Evolutionary conservation across 2,329 filamentous ascomycete genomes (phyloP), one percentile per base, ranked within the genome.

Genomic region (Ophiostoma himal-ulmi): DNA sequence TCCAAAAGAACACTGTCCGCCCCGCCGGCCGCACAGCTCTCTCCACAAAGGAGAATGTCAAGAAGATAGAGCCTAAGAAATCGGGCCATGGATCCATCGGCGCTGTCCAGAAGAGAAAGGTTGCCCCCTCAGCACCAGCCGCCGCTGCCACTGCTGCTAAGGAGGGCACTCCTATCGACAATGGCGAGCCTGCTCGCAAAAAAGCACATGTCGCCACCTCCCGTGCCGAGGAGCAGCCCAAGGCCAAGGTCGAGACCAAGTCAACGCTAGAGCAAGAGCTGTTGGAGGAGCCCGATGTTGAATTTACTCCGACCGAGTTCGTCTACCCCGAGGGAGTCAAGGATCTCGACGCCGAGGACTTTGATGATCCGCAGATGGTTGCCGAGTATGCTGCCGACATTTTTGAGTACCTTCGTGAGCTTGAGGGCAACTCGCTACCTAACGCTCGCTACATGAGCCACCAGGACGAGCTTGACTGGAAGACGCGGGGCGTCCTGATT

Each of bases 301-400:
- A 76, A 73, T 77, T 75, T 30, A 74, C 73, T 48, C 73, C 76
- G 2, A 73, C 68, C 13, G 73, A 76, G 57, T 74, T 76, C 54
- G 72, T 73, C 39, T 79, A 79, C 69, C 80, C 79, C 13, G 76
- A 76, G 68, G 76, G 78, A 37, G 84, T 87, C 70, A 83, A 87
- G 75, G 85, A 95, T 75, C 84, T 97, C 39, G 95, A 98, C 77
- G 84, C 83, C 68, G 95, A 98, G 79, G 95, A 99, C 76, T 79
- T 91, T 68, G 93, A 96, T 75, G 95, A 99, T 77, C 96, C 96
- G 36, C 85, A 97, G 76, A 98, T 99, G 95, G 95, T 96, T 74
- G 93, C 95, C 68, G 95, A 98, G 80, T 99, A 99, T 77, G 94
- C 96, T 68, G 90, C 90, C 72, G 95, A 99, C 78, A 98, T 99